Evolutionary conservation across 2,329 filamentous ascomycete genomes (phyloP).

Genomic region (Chalaropsis thielavioides): DNA sequence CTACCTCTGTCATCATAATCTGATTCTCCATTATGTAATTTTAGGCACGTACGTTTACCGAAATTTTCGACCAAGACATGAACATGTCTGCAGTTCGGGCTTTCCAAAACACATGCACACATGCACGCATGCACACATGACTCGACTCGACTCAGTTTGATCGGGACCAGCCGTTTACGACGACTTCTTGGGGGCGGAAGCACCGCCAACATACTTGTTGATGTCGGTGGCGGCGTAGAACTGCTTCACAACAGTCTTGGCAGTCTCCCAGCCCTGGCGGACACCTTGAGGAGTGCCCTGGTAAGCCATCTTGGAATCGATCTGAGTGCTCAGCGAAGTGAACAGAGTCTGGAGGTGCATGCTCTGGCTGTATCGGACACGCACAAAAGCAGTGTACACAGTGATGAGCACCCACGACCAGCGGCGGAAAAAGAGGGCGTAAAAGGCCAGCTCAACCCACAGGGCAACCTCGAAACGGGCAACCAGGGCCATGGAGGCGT

Average conservation of each 20-base stretch:
- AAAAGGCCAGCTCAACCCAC: slow-evolving; percentile 68
- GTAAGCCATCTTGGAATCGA: slow-evolving; percentile 70
- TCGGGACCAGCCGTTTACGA: slow-evolving; percentile 15
- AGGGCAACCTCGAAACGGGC: slow-evolving; percentile 75
- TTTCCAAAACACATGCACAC: no score
- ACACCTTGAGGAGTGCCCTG: slow-evolving; percentile 74
- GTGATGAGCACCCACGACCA: slow-evolving; percentile 78
- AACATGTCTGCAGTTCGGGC: no score
- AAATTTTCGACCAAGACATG: not conserved
- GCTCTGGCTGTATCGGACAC: slow-evolving; percentile 80
- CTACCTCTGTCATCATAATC: not conserved
- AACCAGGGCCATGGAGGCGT: slow-evolving; percentile 86
- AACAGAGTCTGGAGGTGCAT: slow-evolving; percentile 80
- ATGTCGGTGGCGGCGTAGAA: slow-evolving; percentile 54
- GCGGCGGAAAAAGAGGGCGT: slow-evolving; percentile 74
- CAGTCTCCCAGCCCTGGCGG: slow-evolving; percentile 62
- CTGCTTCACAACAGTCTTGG: slow-evolving; percentile 60
- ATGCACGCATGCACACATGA: not conserved
- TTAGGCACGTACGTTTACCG: not conserved
- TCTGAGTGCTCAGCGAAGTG: slow-evolving; percentile 52
- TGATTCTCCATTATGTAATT: not conserved
- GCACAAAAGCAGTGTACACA: slow-evolving; percentile 84
- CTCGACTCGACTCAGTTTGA: not conserved
- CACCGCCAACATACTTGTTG: slow-evolving; percentile 12
- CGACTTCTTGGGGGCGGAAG: slow-evolving; percentile 41